Base-by-base conservation (phyloP, 176 grass and related monocot species). In the Carex parvula region DNA sequence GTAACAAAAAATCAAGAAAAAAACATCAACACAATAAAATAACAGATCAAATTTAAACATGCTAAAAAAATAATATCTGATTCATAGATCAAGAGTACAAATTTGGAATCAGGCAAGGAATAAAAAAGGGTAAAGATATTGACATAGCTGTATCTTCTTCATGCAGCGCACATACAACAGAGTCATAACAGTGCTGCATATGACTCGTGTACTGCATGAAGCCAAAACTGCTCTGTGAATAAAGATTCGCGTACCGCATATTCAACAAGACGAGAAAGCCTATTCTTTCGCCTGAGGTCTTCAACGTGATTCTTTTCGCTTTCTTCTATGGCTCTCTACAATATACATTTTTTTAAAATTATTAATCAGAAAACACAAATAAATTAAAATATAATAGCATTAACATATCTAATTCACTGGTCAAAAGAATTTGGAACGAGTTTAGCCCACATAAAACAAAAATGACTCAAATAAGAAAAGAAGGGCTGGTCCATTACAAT, bases 291-390 rank as follows among this genome's bases (percentile, higher is more conserved):
- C 59, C 86, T 91, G 71, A 99, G 85, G 81, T 99, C 96, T 33
- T 94, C 96, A 13, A 85, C 91, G 82, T 99, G 96, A 79, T 95
- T 93, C 60, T 88, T 91, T 61, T 89, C 89, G 79, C 96, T 99
- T 21, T 95, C 84, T 84, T 99, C 93, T 35, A 95, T 99, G 84
- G 91, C 96, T 60, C 85, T 90, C 96, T 99, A 69, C 17, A 90
- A 91, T 13, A 57, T 82, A 42, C 70, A 88, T 41, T 56, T 35
- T 21, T 53, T 48, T 73, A 33, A 18, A 17, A 76, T 56, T 4
- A 32, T 77, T 77, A 56, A 21, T 55, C 73, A 77, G 55, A 3
- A 75, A 21, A 75, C 71, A 17, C n/a, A 54, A 24, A 46, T 7
- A 3, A 35, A 44, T 41, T 33, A 81, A 81, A 46, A 39, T 7